Percentiles rank a stretch among this genome's conserved stretches.
These are phyloP conservation scores for Cladochytrium replicatum DNA, from an alignment of 192 early-diverging fungal genomes.

Conservation along the genomic window DNA sequence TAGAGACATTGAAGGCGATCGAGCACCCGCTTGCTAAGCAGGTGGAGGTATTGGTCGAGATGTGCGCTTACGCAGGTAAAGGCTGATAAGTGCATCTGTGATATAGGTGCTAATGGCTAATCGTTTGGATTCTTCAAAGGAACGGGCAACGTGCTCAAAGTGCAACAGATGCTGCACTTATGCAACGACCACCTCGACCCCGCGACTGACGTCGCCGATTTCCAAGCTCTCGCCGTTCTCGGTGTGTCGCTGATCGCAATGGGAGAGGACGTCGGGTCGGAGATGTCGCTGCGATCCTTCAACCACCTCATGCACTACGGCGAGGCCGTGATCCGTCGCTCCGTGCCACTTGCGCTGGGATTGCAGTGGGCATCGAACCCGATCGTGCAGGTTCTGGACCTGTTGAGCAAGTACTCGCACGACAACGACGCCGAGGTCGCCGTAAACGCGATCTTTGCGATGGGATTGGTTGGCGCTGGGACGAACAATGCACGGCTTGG, in stretches of 20 bases:
- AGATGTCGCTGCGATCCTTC: constrained; percentile 91
- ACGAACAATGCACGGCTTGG: constrained; percentile 98
- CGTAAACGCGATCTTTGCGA: constrained; percentile 92
- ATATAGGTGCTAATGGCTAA: background rate
- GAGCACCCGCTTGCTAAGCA: constrained; percentile 88
- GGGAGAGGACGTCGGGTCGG: constrained; percentile 92
- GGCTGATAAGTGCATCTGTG: background rate
- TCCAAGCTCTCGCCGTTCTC: constrained; percentile 91
- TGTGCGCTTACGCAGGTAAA: constrained; percentile 75
- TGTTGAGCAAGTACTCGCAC: constrained; percentile 96
- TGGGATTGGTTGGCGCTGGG: constrained; percentile 97
- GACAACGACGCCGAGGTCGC: constrained; percentile 95
- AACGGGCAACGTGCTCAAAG: constrained; percentile 92
- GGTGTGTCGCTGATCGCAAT: constrained; percentile 93
- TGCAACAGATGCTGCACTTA: constrained; percentile 91
- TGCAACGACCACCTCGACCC: constrained; percentile 91
- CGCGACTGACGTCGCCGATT: constrained; percentile 74
- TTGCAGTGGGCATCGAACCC: constrained; percentile 96
- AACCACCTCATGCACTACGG: constrained; percentile 99
- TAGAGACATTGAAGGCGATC: constrained; percentile 91
- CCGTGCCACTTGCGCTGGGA: constrained; percentile 92
- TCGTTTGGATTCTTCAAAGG: constrained; percentile 19
- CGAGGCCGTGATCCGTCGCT: constrained; percentile 82
- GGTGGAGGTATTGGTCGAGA: constrained; percentile 77
- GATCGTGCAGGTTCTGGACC: constrained; percentile 80